These are phyloP conservation scores for Stephania yunnanensis DNA, from an alignment of 164 flowering plant genomes.

Conservation along the genomic window DNA sequence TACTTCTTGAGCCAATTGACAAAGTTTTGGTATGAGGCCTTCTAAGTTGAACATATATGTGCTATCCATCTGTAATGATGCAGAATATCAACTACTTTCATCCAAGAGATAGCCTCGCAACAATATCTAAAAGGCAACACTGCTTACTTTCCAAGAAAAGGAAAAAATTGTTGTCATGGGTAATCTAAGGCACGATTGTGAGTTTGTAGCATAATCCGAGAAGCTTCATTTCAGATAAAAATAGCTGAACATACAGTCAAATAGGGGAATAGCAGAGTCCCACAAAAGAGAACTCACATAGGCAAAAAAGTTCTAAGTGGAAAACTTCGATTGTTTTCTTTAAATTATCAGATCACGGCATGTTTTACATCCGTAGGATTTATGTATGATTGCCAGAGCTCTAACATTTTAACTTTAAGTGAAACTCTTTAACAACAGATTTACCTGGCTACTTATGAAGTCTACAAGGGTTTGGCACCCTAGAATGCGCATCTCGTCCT, in stretches of 20 bases:
- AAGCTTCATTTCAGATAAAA: too few relatives aligned
- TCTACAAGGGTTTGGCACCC: constrained; percentile 74
- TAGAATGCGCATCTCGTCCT: constrained; percentile 60
- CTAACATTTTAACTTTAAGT: not conserved
- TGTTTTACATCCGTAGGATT: not conserved
- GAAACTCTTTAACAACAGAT: constrained; percentile 7
- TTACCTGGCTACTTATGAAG: constrained; percentile 72
- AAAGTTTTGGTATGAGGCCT: constrained; percentile 81
- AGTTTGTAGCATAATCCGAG: too few relatives aligned
- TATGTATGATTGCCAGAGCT: not conserved
- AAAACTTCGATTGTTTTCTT: not conserved
- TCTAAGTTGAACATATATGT: constrained; percentile 89
- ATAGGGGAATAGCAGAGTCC: not conserved
- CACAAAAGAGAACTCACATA: not conserved
- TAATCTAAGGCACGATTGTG: too few relatives aligned
- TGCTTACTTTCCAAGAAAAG: not conserved
- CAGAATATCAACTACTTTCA: constrained; percentile 9
- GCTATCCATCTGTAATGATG: constrained; percentile 48
- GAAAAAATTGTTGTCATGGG: not conserved
- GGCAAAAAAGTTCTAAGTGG: not conserved
- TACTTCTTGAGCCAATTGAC: constrained; percentile 68
- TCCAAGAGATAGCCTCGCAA: not conserved
- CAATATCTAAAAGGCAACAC: too few relatives aligned
- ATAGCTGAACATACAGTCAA: not conserved
- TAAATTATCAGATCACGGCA: not conserved